These are phyloP conservation scores for Aspergillus caelatus DNA, from an alignment of 2,329 filamentous ascomycete species.

Conservation along the genomic window DNA sequence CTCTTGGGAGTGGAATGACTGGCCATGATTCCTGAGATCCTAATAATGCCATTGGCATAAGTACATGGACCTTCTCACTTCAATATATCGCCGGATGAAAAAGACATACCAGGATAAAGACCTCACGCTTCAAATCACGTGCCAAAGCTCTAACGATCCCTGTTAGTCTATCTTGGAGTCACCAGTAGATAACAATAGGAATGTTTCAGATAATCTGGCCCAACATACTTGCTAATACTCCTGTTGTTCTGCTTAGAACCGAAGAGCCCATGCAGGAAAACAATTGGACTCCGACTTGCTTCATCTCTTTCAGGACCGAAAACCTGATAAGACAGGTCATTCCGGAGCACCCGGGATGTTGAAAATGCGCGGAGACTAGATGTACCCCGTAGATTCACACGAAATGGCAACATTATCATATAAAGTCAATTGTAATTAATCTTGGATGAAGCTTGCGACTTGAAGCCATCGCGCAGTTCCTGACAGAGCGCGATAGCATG, in stretches of 20 bases:
- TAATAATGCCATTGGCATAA: conserved; percentile 35
- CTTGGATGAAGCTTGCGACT: background rate
- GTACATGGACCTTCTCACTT: background rate
- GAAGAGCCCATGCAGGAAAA: conserved; percentile 91
- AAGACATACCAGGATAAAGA: conserved; percentile 78
- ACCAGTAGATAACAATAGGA: background rate
- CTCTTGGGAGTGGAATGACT: conserved; percentile 73
- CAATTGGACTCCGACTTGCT: conserved; percentile 61
- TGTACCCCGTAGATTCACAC: conserved; percentile 17
- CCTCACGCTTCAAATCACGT: conserved; percentile 74
- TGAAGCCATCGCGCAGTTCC: conserved; percentile 3
- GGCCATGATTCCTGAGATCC: conserved; percentile 92
- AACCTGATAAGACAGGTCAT: conserved; percentile 40
- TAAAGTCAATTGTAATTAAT: background rate
- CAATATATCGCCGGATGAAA: background rate
- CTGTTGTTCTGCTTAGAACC: conserved; percentile 95
- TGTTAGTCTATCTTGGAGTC: background rate
- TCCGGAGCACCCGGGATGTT: conserved; percentile 28
- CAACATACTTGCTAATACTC: conserved; percentile 88
- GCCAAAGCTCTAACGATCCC: conserved; percentile 63
- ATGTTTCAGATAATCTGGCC: background rate
- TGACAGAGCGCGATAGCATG: background rate
- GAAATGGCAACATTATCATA: conserved; percentile 17
- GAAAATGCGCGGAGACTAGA: conserved; percentile 34
- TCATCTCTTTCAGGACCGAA: conserved; percentile 39